Evolutionary conservation across 495 filamentous ascomycete species (phyloP), one percentile per base, ranked within the genome.

Genomic region (Peziza echinospora): DNA sequence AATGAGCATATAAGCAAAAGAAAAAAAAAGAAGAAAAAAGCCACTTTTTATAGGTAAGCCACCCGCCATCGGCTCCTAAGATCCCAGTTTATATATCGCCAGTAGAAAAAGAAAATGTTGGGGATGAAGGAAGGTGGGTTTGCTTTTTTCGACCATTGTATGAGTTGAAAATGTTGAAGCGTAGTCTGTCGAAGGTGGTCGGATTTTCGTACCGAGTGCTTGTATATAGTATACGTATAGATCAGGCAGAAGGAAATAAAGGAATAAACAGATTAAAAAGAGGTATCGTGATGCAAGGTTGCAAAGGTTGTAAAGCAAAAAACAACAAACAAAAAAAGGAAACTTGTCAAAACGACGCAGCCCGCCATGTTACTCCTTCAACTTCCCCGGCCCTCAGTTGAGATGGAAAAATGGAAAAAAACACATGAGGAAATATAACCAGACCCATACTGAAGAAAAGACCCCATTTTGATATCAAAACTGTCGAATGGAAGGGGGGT

Each of bases 351-450:
- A 47, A 49, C 55, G 54, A 55, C 19, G 30, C 30, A 37, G 19
- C 30, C 30, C 30, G 13, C 48, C 53, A 28, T 52, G 46, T 51
- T 55, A 56, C 48, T 52, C 53, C 53, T 51, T 45, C 53, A 55
- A 55, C 45, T 48, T 52, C 45, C 45, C 48, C 51, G 51, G 48
- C 40, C 42, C 51, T 54, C 51, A 44, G 46, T 47, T 54, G 49
- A 46, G 53, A 53, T 54, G 39, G 53, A 54, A 23, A 13, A 45
- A 55, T 42, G 48, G 37, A 55, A 41, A 47, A 47, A 51, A 48
- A 45, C 47, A 55, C 53, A 48, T 45, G 55, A 56, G 45, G 45
- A 55, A 44, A 47, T 45, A 55, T 48, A 44, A 52, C 52, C 53
- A 45, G 53, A 49, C 47, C 30, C 30, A 37, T 37, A 37, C 30